phyloP scores from a whole-genome alignment of 495 filamentous ascomycete species.

The Neurospora tetraspora region DNA sequence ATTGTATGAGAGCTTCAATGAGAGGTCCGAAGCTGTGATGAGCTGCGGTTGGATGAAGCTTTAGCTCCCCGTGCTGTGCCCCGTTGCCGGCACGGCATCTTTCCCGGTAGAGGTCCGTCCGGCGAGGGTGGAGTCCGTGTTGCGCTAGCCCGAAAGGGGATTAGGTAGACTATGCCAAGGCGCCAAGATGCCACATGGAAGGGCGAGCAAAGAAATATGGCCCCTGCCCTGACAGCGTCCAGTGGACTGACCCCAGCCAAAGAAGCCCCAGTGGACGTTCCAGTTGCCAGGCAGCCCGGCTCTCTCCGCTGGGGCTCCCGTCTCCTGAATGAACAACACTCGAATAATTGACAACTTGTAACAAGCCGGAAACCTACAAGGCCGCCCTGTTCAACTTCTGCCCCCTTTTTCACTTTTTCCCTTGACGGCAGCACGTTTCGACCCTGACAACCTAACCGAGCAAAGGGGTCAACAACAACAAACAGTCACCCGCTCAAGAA shows the following conservation, averaged over 20 bases:
- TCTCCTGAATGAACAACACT: slow-evolving; percentile 18
- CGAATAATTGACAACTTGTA: slow-evolving; percentile 6
- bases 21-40: background rate
- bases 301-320: background rate
- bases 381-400: background rate
- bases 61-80: slow-evolving; percentile 1
- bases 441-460: background rate
- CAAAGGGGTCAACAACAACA: background rate
- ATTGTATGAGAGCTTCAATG: background rate
- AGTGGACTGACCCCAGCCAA: background rate
- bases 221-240: slow-evolving; percentile 1
- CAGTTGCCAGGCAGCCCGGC: background rate
- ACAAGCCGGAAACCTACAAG: background rate
- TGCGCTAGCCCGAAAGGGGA: slow-evolving; percentile 1
- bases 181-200: slow-evolving; percentile 23
- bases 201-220: slow-evolving; percentile 16
- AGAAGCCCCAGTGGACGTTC: background rate
- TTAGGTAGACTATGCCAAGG: slow-evolving; percentile 12
- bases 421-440: background rate
- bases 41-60: slow-evolving; percentile 1
- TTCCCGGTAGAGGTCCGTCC: slow-evolving; percentile 9
- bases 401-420: background rate
- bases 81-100: slow-evolving; percentile 16
- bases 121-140: background rate
- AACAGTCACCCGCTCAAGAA: too few species aligned